These are phyloP conservation scores for Puccinia triticina DNA, from an alignment of 1,284 basidiomycete genomes.

Conservation along the genomic window DNA sequence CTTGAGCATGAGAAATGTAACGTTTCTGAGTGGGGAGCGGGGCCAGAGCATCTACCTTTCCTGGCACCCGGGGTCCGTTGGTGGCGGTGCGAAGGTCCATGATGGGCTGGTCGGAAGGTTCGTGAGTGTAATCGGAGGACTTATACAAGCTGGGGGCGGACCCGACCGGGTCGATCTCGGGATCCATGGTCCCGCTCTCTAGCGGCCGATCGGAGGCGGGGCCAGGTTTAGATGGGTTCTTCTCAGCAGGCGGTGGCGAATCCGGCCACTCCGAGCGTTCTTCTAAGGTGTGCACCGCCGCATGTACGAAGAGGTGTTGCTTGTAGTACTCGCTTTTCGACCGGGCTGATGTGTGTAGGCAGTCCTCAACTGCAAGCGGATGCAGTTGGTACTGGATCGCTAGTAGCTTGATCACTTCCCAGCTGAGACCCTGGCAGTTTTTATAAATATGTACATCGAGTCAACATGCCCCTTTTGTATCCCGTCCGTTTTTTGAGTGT, in stretches of 20 bases:
- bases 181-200: constrained; percentile 25
- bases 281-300: constrained; percentile 34
- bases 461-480: neutral
- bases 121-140: neutral
- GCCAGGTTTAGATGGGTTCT: neutral
- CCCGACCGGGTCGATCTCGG: constrained; percentile 10
- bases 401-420: constrained; percentile 42
- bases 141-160: neutral
- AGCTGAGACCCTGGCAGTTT: constrained; percentile 29
- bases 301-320: constrained; percentile 47
- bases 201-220: neutral
- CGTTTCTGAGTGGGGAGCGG: neutral
- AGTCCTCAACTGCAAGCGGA: constrained; percentile 45
- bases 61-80: neutral
- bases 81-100: neutral
- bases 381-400: constrained; percentile 26
- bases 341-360: constrained; percentile 33
- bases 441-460: neutral
- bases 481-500: neutral
- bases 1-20: neutral
- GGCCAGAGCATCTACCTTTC: neutral
- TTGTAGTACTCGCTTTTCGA: constrained; percentile 48
- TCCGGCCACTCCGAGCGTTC: neutral
- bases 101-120: neutral
- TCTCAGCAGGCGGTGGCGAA: neutral